Percentiles rank a stretch among this genome's conserved stretches.
Evolutionary conservation across 164 flowering plant species (phyloP).

Genomic region (Vitis rotundifolia): DNA sequence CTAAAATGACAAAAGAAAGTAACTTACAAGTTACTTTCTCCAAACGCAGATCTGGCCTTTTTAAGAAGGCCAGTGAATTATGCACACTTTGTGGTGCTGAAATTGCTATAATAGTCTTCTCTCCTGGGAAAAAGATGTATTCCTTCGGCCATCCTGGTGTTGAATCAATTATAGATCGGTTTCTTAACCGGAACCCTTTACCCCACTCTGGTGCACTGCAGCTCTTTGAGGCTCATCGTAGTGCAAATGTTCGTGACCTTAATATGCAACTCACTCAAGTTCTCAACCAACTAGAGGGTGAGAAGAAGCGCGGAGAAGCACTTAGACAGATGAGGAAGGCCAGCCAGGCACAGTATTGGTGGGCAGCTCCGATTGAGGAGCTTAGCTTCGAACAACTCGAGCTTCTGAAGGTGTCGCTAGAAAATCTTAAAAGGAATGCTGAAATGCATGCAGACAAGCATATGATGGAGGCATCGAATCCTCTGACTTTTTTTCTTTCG

Average conservation of each 20-base stretch:
- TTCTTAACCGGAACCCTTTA: conserved; percentile 12
- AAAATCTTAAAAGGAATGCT: conserved; percentile 20
- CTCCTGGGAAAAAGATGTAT: conserved; percentile 33
- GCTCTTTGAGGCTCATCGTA: conserved; percentile 23
- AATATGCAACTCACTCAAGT: conserved; percentile 16
- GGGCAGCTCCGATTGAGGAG: conserved; percentile 18
- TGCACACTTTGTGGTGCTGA: conserved; percentile 37
- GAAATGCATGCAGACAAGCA: not conserved
- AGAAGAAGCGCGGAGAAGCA: conserved; percentile 20
- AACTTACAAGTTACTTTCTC: conserved; percentile 44
- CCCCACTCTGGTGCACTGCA: conserved; percentile 8
- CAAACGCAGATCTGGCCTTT: conserved; percentile 44
- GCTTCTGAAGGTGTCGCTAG: conserved; percentile 11
- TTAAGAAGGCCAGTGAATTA: conserved; percentile 54
- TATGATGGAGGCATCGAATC: not conserved
- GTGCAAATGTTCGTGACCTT: conserved; percentile 19
- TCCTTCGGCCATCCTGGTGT: conserved; percentile 43
- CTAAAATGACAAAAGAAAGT: conserved; percentile 19
- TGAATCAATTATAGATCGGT: conserved; percentile 29
- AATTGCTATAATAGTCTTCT: conserved; percentile 37
- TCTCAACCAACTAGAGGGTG: conserved; percentile 9
- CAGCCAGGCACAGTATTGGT: conserved; percentile 11
- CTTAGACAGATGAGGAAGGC: conserved; percentile 8
- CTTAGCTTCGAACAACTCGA: conserved; percentile 8
- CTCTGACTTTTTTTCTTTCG: too few species aligned